Percentiles rank a stretch among this genome's conserved stretches.
Conservation (phyloP, 2,329 filamentous ascomycete genomes). For the Plenodomus tracheiphilus region DNA sequence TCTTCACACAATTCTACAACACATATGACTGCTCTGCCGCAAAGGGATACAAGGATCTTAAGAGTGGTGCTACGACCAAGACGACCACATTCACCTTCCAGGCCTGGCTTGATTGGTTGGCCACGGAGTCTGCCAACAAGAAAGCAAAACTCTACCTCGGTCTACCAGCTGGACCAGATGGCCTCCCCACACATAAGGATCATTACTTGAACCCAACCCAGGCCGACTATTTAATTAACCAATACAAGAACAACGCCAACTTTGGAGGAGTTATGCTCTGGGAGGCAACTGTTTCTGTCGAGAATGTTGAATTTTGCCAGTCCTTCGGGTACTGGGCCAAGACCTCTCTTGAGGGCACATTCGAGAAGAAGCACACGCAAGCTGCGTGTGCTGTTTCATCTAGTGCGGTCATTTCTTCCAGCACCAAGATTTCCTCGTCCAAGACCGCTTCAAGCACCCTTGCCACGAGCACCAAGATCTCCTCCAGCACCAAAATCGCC, state of each 20-base stretch:
- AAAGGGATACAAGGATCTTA: constrained; percentile 37
- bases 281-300: constrained; percentile 56
- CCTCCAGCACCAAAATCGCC: constrained; percentile 1
- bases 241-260: constrained; percentile 30
- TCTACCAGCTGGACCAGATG: constrained; percentile 42
- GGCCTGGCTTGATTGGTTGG: constrained; percentile 47
- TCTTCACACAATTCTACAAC: constrained; percentile 63
- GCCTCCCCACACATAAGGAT: constrained; percentile 22
- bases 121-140: constrained; percentile 42
- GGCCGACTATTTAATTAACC: constrained; percentile 51
- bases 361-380: constrained; percentile 17
- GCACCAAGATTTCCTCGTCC: constrained; percentile 4
- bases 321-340: constrained; percentile 55
- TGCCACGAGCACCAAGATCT: constrained; percentile 5
- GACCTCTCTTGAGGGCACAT: constrained; percentile 34
- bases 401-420: constrained; percentile 13
- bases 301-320: constrained; percentile 50
- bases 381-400: background rate
- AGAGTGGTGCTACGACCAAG: constrained; percentile 1
- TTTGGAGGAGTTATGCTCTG: constrained; percentile 66
- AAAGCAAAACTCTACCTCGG: constrained; percentile 59
- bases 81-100: constrained; percentile 52
- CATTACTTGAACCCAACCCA: constrained; percentile 55
- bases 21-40: constrained; percentile 55
- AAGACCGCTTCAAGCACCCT: constrained; percentile 2